Evolutionary conservation across 306 rosid species (phyloP).

Genomic region (Lagenaria siceraria): DNA sequence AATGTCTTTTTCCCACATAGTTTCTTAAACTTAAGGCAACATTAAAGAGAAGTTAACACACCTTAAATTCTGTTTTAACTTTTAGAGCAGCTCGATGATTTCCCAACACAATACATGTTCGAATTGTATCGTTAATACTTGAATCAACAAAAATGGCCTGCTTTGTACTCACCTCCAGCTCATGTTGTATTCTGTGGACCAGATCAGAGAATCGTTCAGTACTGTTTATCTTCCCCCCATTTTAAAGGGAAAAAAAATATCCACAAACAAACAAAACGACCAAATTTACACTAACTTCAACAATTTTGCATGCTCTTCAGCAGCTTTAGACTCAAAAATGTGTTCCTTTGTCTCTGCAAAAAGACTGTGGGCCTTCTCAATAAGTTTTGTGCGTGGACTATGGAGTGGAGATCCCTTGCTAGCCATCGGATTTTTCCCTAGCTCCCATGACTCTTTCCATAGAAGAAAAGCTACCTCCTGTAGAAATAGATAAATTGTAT

Average conservation of each 20-base stretch:
- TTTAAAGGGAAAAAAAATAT: background rate
- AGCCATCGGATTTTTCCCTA: slow-evolving; percentile 88
- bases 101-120: slow-evolving; percentile 95
- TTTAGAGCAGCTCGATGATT: slow-evolving; percentile 81
- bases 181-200: slow-evolving; percentile 69
- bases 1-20: background rate
- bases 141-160: slow-evolving; percentile 98
- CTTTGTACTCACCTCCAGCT: slow-evolving; percentile 79
- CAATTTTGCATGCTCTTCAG: slow-evolving; percentile 92
- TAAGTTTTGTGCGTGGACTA: slow-evolving; percentile 82
- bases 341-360: slow-evolving; percentile 86
- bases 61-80: slow-evolving; percentile 97
- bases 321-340: slow-evolving; percentile 79
- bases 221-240: background rate
- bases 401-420: slow-evolving; percentile 93
- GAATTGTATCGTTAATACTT: slow-evolving; percentile 88
- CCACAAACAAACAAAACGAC: background rate
- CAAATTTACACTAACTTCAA: slow-evolving; percentile 37
- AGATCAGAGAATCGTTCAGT: slow-evolving; percentile 1
- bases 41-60: slow-evolving; percentile 20
- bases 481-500: background rate
- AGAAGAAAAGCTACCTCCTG: slow-evolving; percentile 91
- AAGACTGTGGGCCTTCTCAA: slow-evolving; percentile 67
- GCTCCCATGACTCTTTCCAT: slow-evolving; percentile 96
- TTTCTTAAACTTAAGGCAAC: background rate